A percentile compares a stretch with the other conserved stretches of the same genome.
Evolutionary conservation across 768 basidiomycete genomes (phyloP).

Genomic region (Nidularia pulvinata): DNA sequence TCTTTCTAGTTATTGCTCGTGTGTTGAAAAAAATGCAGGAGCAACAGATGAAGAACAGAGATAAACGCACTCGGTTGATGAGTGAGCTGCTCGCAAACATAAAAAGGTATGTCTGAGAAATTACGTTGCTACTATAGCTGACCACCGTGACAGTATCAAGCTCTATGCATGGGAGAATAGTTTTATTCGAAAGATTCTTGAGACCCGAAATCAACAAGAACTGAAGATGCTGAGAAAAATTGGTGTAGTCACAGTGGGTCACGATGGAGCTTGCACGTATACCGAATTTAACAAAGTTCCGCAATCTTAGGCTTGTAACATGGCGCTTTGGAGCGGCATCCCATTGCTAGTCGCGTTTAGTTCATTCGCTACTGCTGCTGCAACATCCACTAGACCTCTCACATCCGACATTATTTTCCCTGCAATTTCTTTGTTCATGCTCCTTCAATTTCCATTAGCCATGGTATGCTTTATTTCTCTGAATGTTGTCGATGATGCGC

Average conservation of each 20-base stretch:
- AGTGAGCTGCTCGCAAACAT: slow-evolving; percentile 94
- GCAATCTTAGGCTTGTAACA: slow-evolving; percentile 48
- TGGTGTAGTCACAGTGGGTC: slow-evolving; percentile 65
- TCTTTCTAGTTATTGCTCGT: slow-evolving; percentile 53
- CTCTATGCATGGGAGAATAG: slow-evolving; percentile 95
- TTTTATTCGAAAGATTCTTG: slow-evolving; percentile 78
- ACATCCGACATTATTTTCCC: slow-evolving; percentile 96
- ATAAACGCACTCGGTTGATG: slow-evolving; percentile 84
- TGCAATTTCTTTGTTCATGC: slow-evolving; percentile 88
- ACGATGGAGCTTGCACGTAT: slow-evolving; percentile 1
- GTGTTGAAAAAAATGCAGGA: slow-evolving; percentile 77
- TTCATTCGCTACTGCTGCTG: slow-evolving; percentile 76
- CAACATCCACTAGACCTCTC: slow-evolving; percentile 61
- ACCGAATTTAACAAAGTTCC: slow-evolving; percentile 3
- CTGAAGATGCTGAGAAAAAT: slow-evolving; percentile 83
- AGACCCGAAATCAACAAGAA: slow-evolving; percentile 82
- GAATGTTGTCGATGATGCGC: slow-evolving; percentile 2
- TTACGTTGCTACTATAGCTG: background rate
- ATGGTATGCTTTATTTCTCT: slow-evolving; percentile 49
- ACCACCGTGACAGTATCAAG: slow-evolving; percentile 63
- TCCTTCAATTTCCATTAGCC: slow-evolving; percentile 83
- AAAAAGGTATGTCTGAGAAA: slow-evolving; percentile 49
- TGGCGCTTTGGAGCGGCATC: slow-evolving; percentile 66
- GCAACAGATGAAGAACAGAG: slow-evolving; percentile 92
- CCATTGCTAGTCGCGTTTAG: slow-evolving; percentile 80